Conservation (phyloP, 352 stramenopile species). For the Globisporangium apiculatum region DNA sequence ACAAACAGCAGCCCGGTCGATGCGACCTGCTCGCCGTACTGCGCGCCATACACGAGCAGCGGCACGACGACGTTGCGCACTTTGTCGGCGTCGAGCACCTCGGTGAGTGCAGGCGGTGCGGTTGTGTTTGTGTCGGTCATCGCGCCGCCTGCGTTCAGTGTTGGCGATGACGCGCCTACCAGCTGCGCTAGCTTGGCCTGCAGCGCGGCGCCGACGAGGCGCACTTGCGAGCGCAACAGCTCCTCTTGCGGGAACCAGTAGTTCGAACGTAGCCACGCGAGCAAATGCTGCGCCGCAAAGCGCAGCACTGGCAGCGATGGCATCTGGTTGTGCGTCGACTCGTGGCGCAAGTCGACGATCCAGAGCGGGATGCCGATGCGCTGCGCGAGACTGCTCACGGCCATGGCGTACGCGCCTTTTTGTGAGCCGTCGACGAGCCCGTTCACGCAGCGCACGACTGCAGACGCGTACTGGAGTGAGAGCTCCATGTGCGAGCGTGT, state of each 20-base stretch:
- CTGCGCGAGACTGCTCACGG: conserved; percentile 71
- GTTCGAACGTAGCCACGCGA: conserved; percentile 81
- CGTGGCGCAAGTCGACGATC: conserved; percentile 91
- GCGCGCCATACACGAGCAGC: conserved; percentile 49
- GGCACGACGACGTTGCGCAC: conserved; percentile 53
- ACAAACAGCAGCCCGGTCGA: conserved; percentile 39
- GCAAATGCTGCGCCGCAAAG: conserved; percentile 78
- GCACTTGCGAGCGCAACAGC: conserved; percentile 37
- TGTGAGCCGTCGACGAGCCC: conserved; percentile 76
- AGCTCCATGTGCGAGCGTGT: conserved; percentile 78
- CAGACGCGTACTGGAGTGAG: conserved; percentile 54
- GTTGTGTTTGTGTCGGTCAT: neutral
- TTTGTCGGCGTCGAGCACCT: conserved; percentile 36
- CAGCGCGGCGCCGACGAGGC: conserved; percentile 31
- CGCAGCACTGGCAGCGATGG: conserved; percentile 85
- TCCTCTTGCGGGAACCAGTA: conserved; percentile 85
- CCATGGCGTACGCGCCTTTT: conserved; percentile 65
- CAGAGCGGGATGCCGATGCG: conserved; percentile 89
- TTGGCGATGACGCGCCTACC: conserved; percentile 3
- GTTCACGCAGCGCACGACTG: conserved; percentile 79
- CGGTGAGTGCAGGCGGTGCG: neutral
- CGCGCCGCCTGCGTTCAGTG: neutral
- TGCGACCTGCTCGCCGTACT: conserved; percentile 41
- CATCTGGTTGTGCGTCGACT: conserved; percentile 91
- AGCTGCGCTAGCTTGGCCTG: conserved; percentile 17